Evolutionary conservation across 2,329 filamentous ascomycete species (phyloP).

Genomic region (Pestalotiopsis sp.): DNA sequence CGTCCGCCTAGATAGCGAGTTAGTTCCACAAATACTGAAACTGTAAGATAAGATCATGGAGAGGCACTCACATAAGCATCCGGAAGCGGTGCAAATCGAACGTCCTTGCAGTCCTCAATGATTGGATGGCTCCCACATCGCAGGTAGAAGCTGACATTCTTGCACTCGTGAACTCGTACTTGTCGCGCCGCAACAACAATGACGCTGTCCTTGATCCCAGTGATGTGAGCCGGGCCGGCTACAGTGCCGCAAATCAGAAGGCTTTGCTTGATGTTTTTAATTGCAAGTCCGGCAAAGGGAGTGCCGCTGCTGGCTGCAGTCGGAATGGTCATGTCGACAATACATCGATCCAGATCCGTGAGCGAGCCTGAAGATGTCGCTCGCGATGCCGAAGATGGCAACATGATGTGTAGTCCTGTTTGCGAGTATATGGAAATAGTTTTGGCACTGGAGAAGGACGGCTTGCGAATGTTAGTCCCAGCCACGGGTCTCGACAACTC

Average conservation of each 20-base stretch:
- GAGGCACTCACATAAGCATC: conserved; percentile 63
- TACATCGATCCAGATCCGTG: conserved; percentile 68
- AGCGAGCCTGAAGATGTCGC: conserved; percentile 75
- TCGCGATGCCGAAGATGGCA: conserved; percentile 71
- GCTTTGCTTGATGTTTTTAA: conserved; percentile 71
- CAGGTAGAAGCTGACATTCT: conserved; percentile 81
- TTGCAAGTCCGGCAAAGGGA: conserved; percentile 68
- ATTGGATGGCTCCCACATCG: conserved; percentile 84
- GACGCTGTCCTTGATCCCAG: conserved; percentile 71
- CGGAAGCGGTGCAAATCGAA: conserved; percentile 81
- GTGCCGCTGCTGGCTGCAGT: conserved; percentile 50
- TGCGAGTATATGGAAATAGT: conserved; percentile 70
- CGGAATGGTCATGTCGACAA: conserved; percentile 79
- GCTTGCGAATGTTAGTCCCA: conserved; percentile 48
- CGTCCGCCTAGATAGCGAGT: conserved; percentile 18
- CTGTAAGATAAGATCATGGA: background rate
- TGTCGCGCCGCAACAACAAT: conserved; percentile 82
- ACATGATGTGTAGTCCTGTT: conserved; percentile 71
- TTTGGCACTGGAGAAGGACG: conserved; percentile 64
- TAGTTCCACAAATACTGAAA: background rate
- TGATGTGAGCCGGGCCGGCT: conserved; percentile 81
- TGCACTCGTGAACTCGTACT: conserved; percentile 88
- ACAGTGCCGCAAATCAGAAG: conserved; percentile 81
- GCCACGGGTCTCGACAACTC: conserved; percentile 48
- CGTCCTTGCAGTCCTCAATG: conserved; percentile 81